A percentile compares a stretch with the other conserved stretches of the same genome.
Evolutionary conservation across 2,329 filamentous ascomycete genomes (phyloP).

Genomic region (Monilinia vaccinii-corymbosi): DNA sequence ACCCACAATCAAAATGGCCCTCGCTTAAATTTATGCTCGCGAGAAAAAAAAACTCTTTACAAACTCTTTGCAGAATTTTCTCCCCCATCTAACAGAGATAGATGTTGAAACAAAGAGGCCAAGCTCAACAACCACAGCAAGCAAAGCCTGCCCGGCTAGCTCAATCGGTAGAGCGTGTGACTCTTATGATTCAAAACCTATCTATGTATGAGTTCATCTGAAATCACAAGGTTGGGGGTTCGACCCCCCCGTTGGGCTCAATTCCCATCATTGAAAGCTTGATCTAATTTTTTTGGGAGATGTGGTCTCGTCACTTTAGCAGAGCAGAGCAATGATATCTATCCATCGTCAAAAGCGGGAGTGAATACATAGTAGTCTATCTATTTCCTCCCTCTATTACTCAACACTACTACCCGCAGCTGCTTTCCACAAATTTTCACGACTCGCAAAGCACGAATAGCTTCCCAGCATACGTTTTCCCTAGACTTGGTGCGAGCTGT

Average conservation of each 20-base stretch:
- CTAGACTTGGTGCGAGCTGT: too few relatives aligned
- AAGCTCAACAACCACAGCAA: background rate
- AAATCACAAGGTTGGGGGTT: slow-evolving; percentile 11
- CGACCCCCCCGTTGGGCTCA: slow-evolving; percentile 8
- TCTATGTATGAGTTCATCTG: too few relatives aligned
- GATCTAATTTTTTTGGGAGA: background rate
- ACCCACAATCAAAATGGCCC: background rate
- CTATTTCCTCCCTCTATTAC: too few relatives aligned
- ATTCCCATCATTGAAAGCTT: background rate
- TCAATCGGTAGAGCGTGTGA: slow-evolving; percentile 29
- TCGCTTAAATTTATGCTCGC: background rate
- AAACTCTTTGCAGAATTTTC: background rate
- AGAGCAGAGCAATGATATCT: too few relatives aligned
- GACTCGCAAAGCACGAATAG: too few relatives aligned
- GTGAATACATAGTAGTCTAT: too few relatives aligned
- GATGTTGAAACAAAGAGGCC: rapidly evolving
- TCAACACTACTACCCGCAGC: too few relatives aligned
- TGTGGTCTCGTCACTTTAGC: background rate
- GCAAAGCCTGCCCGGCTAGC: slow-evolving; percentile 21
- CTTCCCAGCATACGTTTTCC: too few relatives aligned
- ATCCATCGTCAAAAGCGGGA: too few relatives aligned
- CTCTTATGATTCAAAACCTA: slow-evolving; percentile 18
- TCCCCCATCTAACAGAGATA: background rate
- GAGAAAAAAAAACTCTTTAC: background rate
- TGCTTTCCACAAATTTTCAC: too few relatives aligned